Conservation (phyloP, 352 stramenopile genomes). For the Globisporangium solare region DNA sequence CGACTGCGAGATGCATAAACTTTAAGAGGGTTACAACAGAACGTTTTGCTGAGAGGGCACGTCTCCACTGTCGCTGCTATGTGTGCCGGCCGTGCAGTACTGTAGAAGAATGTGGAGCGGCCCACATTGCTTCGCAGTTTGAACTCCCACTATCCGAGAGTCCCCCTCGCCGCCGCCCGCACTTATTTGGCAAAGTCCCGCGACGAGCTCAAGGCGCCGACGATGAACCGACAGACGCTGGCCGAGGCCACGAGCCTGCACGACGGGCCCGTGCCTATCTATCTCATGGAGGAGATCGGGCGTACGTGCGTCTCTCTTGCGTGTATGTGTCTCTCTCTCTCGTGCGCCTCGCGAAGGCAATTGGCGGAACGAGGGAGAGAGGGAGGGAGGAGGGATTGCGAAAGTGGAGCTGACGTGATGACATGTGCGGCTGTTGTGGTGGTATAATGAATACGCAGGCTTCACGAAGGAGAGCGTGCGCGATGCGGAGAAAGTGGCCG, state of each 20-base stretch:
- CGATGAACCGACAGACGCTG: slow-evolving; percentile 78
- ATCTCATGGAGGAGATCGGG: slow-evolving; percentile 83
- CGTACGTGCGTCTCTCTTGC: slow-evolving; percentile 30
- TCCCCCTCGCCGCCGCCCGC: too few species aligned
- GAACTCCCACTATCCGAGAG: too few species aligned
- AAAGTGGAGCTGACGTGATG: background rate
- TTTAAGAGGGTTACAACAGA: too few species aligned
- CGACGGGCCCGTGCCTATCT: slow-evolving; percentile 73
- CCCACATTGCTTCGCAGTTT: too few species aligned
- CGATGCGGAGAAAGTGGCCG: slow-evolving; percentile 72
- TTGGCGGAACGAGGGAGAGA: too few species aligned
- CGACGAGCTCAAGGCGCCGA: background rate
- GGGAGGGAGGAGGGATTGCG: background rate
- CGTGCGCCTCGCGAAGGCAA: too few species aligned
- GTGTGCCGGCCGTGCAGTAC: too few species aligned
- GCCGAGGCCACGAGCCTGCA: slow-evolving; percentile 82
- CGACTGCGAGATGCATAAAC: too few species aligned
- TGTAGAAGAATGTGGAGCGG: too few species aligned
- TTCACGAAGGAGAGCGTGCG: slow-evolving; percentile 54
- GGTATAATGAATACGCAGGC: slow-evolving; percentile 22
- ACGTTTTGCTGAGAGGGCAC: too few species aligned
- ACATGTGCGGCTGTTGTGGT: slow-evolving; percentile 4
- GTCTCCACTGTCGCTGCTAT: too few species aligned
- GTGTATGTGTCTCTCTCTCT: background rate
- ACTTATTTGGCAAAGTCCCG: too few species aligned